Conservation (phyloP, 768 basidiomycete species). For the Mycena maculata region DNA sequence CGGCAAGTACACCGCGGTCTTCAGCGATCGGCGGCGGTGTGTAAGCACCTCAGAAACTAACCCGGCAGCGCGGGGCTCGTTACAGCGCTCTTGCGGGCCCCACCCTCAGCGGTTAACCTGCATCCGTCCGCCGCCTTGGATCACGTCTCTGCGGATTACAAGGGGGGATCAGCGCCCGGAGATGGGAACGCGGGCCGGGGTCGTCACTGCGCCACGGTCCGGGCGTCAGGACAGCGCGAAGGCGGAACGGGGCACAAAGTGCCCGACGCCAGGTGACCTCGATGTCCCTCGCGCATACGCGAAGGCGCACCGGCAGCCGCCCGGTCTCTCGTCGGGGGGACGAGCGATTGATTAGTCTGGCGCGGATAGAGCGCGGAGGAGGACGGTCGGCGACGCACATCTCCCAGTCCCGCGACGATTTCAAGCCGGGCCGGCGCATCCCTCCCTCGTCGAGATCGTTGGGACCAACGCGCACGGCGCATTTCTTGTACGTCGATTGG, state of each 20-base stretch:
- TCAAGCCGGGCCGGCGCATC: slow-evolving; percentile 12
- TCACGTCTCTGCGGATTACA: too few species aligned
- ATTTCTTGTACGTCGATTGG: slow-evolving; percentile 4
- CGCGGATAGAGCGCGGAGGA: slow-evolving; percentile 11
- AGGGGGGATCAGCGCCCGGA: too few species aligned
- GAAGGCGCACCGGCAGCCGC: neutral
- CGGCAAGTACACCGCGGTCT: too few species aligned
- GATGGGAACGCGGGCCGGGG: too few species aligned
- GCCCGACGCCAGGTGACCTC: neutral
- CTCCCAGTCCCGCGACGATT: slow-evolving; percentile 17
- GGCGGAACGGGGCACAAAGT: neutral
- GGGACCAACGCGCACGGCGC: neutral
- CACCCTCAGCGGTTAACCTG: too few species aligned
- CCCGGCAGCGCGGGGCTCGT: too few species aligned
- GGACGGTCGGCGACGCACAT: neutral
- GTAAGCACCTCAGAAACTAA: too few species aligned
- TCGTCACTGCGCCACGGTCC: too few species aligned
- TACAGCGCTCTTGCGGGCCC: too few species aligned
- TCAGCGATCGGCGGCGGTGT: too few species aligned
- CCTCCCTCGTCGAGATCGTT: slow-evolving; percentile 19
- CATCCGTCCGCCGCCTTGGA: too few species aligned
- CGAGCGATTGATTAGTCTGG: slow-evolving; percentile 1
- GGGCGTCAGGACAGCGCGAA: neutral
- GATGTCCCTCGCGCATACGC: neutral
- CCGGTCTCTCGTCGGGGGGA: neutral